Evolutionary conservation across 2,329 filamentous ascomycete species (phyloP).

Genomic region (Polytolypa hystricis): DNA sequence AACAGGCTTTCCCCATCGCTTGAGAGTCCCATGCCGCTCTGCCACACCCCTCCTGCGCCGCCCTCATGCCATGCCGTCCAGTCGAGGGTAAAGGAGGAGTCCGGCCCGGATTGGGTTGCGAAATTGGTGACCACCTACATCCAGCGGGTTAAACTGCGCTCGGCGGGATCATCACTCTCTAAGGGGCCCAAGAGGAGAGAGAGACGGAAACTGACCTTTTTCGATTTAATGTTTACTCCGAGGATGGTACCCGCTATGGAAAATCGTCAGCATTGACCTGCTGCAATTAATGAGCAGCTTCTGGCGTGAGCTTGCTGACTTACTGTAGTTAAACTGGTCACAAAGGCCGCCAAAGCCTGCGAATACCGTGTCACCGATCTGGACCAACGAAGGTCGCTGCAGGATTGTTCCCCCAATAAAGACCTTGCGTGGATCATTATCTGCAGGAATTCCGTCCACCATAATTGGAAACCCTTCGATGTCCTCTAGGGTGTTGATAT

Average conservation of each 20-base stretch:
- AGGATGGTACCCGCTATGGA: neutral
- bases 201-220: neutral
- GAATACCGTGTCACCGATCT: neutral
- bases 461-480: neutral
- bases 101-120: neutral
- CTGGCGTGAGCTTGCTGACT: too few relatives aligned
- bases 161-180: too few relatives aligned
- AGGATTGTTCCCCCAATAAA: neutral
- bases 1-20: neutral
- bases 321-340: slow-evolving; percentile 1
- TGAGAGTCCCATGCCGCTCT: neutral
- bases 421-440: neutral
- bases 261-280: too few relatives aligned
- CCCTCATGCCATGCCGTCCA: neutral
- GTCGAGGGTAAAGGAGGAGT: neutral
- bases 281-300: too few relatives aligned
- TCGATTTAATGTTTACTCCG: neutral
- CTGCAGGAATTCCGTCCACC: neutral
- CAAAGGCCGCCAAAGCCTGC: neutral
- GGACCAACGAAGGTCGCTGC: neutral
- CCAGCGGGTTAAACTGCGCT: too few relatives aligned
- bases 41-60: neutral
- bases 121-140: neutral
- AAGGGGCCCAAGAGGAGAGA: too few relatives aligned
- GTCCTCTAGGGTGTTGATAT: neutral